These are phyloP conservation scores for Plasmodium inui DNA, from an alignment of 169 alveolate species.

Conservation along the genomic window DNA sequence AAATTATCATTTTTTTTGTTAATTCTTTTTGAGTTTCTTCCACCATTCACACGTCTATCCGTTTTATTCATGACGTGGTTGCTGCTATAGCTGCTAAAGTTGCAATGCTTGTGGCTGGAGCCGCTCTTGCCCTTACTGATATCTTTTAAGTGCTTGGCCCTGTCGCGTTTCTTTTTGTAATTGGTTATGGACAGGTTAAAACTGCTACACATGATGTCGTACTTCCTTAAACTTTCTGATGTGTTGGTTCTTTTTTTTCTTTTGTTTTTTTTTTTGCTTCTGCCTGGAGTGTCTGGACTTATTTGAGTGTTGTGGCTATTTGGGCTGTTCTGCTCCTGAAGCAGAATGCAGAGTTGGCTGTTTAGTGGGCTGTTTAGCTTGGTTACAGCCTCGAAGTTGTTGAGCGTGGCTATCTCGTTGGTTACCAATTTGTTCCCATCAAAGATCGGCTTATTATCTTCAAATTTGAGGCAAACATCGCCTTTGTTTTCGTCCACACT, in stretches of 20 bases:
- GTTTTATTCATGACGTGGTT: neutral
- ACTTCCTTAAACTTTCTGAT: neutral
- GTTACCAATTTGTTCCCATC: neutral
- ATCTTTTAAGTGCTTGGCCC: slow-evolving; percentile 45
- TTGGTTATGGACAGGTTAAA: slow-evolving; percentile 34
- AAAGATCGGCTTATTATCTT: neutral
- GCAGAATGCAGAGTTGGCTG: neutral
- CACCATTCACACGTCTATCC: neutral
- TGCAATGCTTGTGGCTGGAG: neutral
- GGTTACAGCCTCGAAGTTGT: neutral
- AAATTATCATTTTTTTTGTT: slow-evolving; percentile 6
- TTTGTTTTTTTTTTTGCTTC: slow-evolving; percentile 7
- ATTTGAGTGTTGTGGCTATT: neutral
- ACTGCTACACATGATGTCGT: slow-evolving; percentile 18
- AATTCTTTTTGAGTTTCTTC: neutral
- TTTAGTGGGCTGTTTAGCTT: neutral
- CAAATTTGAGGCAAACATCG: slow-evolving; percentile 3
- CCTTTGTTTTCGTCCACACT: neutral
- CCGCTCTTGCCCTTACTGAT: slow-evolving; percentile 13
- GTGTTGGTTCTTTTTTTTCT: neutral
- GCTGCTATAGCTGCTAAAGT: neutral
- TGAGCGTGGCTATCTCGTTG: neutral
- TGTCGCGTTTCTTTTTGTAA: slow-evolving; percentile 54
- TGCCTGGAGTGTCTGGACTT: neutral
- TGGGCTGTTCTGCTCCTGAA: slow-evolving; percentile 8